These are phyloP conservation scores for Trifolium fragiferum DNA, from an alignment of 306 rosid genomes.

Conservation along the genomic window DNA sequence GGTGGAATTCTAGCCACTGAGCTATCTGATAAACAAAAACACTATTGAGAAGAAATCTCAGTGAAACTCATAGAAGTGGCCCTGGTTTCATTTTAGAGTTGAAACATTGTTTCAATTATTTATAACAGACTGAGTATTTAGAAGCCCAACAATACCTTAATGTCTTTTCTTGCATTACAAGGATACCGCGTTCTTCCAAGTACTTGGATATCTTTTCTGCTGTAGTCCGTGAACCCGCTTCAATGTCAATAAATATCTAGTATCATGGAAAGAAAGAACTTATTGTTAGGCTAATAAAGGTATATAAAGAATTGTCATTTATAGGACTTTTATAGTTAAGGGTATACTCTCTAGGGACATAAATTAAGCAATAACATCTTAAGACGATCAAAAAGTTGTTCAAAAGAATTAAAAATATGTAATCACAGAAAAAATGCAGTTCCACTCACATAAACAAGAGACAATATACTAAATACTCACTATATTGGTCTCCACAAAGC, in stretches of 20 bases:
- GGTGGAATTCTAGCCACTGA: too few relatives aligned
- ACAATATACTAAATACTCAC: constrained; percentile 56
- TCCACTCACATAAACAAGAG: background rate
- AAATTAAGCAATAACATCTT: constrained; percentile 16
- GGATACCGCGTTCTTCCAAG: constrained; percentile 67
- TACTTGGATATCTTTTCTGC: constrained; percentile 61
- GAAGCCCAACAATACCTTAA: constrained; percentile 60
- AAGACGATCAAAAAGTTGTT: background rate
- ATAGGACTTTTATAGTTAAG: background rate
- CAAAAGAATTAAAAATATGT: constrained; percentile 13
- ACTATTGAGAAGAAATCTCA: too few relatives aligned
- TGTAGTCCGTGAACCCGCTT: constrained; percentile 53
- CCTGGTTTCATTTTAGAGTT: constrained; percentile 16
- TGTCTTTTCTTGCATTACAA: constrained; percentile 54
- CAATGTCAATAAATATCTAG: constrained; percentile 67
- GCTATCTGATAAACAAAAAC: too few relatives aligned
- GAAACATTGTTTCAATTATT: constrained; percentile 19
- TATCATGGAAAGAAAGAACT: constrained; percentile 11
- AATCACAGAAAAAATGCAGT: constrained; percentile 23
- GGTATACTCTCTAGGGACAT: background rate
- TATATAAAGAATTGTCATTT: background rate
- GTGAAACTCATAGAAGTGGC: background rate
- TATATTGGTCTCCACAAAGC: constrained; percentile 75
- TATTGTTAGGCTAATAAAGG: constrained; percentile 12
- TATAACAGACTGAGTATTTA: constrained; percentile 34